A percentile compares a stretch with the other conserved stretches of the same genome.
Conservation (phyloP, 2,329 filamentous ascomycete species). For the Colletotrichum chlorophyti region DNA sequence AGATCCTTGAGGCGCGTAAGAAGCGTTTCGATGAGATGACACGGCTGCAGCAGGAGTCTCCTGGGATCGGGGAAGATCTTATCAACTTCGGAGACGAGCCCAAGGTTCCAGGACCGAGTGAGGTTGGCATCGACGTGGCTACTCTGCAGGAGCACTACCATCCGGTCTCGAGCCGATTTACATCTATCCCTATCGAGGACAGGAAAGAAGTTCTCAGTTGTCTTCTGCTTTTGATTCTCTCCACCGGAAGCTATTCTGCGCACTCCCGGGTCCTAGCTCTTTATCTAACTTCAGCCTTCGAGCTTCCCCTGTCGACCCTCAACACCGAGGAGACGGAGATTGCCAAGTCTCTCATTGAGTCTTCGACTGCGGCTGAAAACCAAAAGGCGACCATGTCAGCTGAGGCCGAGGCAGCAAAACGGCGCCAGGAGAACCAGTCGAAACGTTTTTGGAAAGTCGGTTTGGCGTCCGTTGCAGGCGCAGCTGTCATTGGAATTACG, state of each 20-base stretch:
- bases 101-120: constrained; percentile 32
- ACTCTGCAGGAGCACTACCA: constrained; percentile 59
- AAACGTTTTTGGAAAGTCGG: constrained; percentile 89
- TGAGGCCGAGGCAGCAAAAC: constrained; percentile 77
- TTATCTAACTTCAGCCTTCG: constrained; percentile 71
- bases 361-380: constrained; percentile 53
- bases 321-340: constrained; percentile 77
- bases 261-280: constrained; percentile 74
- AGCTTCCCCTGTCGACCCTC: constrained; percentile 66
- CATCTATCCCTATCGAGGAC: constrained; percentile 63
- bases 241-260: constrained; percentile 76
- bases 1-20: constrained; percentile 53
- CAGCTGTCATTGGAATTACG: constrained; percentile 88
- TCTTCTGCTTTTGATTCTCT: constrained; percentile 73
- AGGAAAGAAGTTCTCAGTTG: constrained; percentile 72
- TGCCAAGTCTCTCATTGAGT: constrained; percentile 75
- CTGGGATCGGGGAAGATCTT: constrained; percentile 46
- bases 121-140: constrained; percentile 47
- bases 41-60: constrained; percentile 41
- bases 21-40: constrained; percentile 51
- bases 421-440: constrained; percentile 72
- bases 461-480: constrained; percentile 85
- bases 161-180: constrained; percentile 60
- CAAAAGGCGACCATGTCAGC: constrained; percentile 64
- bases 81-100: constrained; percentile 46